phyloP scores from a whole-genome alignment of 1,284 basidiomycete genomes.

The Schizophyllum amplum region DNA sequence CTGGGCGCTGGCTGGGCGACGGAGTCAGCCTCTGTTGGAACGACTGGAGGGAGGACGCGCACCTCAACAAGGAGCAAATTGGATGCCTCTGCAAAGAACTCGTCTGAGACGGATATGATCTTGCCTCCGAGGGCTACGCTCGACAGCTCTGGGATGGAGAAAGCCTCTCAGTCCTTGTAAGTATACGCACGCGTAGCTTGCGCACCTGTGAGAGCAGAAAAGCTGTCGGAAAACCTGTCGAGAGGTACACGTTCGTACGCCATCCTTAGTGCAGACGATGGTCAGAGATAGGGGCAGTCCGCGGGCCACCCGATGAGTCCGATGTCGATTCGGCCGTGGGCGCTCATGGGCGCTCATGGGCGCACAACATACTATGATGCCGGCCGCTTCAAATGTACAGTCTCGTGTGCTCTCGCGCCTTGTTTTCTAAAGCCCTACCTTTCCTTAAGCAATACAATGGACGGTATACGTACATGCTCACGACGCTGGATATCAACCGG shows the following conservation, averaged over 20 bases:
- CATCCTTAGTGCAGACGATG: not conserved
- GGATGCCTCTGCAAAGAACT: slow-evolving; percentile 88
- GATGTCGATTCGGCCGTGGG: no score
- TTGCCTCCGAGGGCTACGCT: slow-evolving; percentile 78
- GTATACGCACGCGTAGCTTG: not conserved
- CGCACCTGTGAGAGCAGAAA: not conserved
- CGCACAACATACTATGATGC: no score
- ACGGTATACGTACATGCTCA: no score
- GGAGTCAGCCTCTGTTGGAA: slow-evolving; percentile 6
- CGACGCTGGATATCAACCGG: no score
- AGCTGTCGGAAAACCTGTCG: not conserved
- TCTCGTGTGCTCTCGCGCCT: no score
- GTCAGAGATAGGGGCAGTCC: not conserved
- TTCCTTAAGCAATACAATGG: no score
- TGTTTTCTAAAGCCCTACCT: no score
- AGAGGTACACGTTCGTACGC: not conserved
- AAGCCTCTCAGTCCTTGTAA: not conserved
- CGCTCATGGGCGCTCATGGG: no score
- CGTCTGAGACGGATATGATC: slow-evolving; percentile 79
- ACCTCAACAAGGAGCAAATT: slow-evolving; percentile 84
- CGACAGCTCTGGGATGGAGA: slow-evolving; percentile 67
- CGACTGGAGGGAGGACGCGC: slow-evolving; percentile 16
- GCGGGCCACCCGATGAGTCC: no score
- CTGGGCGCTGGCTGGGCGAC: slow-evolving; percentile 63
- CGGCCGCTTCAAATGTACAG: no score